phyloP scores from a whole-genome alignment of 2,329 filamentous ascomycete species.

The Diaporthe sp. region DNA sequence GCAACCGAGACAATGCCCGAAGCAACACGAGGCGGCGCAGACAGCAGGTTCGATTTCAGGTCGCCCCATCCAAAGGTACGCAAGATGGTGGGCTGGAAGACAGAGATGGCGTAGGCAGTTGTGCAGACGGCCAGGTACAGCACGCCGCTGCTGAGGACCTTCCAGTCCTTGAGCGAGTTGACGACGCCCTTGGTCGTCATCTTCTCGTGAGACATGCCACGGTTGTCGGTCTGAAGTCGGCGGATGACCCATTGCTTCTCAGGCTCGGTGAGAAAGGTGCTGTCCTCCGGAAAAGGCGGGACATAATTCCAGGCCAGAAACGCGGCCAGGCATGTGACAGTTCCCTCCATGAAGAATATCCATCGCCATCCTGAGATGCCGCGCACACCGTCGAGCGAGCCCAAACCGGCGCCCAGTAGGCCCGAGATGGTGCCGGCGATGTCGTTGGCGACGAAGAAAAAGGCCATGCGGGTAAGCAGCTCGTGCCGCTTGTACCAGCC shows the following conservation, averaged over 20 bases:
- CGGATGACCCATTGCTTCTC: conserved; percentile 37
- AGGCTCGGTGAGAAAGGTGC: conserved; percentile 37
- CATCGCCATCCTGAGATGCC: conserved; percentile 72
- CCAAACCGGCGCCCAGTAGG: conserved; percentile 76
- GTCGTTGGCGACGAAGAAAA: conserved; percentile 76
- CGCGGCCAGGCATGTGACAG: conserved; percentile 64
- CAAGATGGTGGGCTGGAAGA: conserved; percentile 48
- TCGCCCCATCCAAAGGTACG: conserved; percentile 45
- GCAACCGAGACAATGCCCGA: neutral
- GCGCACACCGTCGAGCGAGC: conserved; percentile 69
- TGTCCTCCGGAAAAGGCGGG: conserved; percentile 40
- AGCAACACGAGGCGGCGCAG: conserved; percentile 18
- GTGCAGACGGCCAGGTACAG: conserved; percentile 42
- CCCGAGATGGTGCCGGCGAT: conserved; percentile 74
- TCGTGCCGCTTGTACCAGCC: conserved; percentile 49
- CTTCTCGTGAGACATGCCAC: conserved; percentile 36
- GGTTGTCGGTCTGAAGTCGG: conserved; percentile 36
- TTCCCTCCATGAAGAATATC: conserved; percentile 70
- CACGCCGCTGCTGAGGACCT: conserved; percentile 55
- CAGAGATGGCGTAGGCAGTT: conserved; percentile 44
- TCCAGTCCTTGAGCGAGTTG: conserved; percentile 63
- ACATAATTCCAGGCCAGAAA: conserved; percentile 36
- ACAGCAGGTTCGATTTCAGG: conserved; percentile 45
- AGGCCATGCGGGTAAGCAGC: conserved; percentile 45
- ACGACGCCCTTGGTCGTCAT: conserved; percentile 53